phyloP scores from a whole-genome alignment of 1,284 basidiomycete genomes.

The Ustilago cynodontis region DNA sequence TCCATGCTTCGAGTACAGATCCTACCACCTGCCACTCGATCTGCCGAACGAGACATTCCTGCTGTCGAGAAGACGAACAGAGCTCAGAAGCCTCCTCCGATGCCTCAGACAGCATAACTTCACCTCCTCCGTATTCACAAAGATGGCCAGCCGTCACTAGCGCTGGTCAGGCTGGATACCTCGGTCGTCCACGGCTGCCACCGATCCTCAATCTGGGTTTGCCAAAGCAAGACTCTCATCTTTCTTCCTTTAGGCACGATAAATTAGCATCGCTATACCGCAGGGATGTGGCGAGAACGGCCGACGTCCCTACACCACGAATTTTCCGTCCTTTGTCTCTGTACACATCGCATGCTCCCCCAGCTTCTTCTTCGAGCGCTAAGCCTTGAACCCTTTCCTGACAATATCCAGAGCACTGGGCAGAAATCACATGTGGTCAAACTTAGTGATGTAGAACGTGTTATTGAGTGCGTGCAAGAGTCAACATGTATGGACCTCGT shows the following conservation, averaged over 20 bases:
- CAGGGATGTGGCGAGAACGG: slow-evolving; percentile 4
- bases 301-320: slow-evolving; percentile 2
- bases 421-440: not conserved
- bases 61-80: slow-evolving; percentile 34
- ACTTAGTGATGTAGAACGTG: too few relatives aligned
- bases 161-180: not conserved
- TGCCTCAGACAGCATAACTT: slow-evolving; percentile 22
- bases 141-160: slow-evolving; percentile 11
- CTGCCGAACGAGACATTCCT: slow-evolving; percentile 31
- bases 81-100: slow-evolving; percentile 22
- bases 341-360: slow-evolving; percentile 29
- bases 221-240: slow-evolving; percentile 16
- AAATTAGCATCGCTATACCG: slow-evolving; percentile 28
- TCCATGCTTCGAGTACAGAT: slow-evolving; percentile 3
- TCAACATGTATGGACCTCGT: too few relatives aligned
- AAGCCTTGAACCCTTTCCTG: slow-evolving; percentile 2
- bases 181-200: slow-evolving; percentile 22
- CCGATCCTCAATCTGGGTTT: slow-evolving; percentile 26
- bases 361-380: slow-evolving; percentile 1
- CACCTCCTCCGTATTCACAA: slow-evolving; percentile 13
- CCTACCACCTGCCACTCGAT: slow-evolving; percentile 13
- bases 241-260: slow-evolving; percentile 11
- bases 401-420: not conserved
- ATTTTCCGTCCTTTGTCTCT: slow-evolving; percentile 32
- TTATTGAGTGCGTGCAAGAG: too few relatives aligned